Conservation (phyloP, 106 monocot genomes). For the Dendrobium officinale region DNA sequence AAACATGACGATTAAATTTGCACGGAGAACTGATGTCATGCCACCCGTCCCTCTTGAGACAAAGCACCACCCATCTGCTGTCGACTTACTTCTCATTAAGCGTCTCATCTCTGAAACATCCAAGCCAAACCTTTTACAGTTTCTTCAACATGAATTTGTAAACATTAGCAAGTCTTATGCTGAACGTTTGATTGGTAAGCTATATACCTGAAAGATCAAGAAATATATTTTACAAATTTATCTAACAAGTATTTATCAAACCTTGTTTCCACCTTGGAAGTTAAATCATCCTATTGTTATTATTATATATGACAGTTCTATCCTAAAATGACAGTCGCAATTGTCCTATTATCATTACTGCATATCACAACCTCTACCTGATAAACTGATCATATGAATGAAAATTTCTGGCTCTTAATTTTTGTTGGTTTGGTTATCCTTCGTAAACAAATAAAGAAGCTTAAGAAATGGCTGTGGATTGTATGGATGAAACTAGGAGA, state of each 20-base stretch:
- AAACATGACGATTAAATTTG: constrained; percentile 69
- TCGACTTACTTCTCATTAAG: constrained; percentile 95
- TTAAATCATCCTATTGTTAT: constrained; percentile 1
- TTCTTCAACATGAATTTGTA: constrained; percentile 97
- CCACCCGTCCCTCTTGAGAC: constrained; percentile 92
- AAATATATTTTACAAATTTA: not conserved
- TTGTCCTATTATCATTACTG: not conserved
- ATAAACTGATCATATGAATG: not conserved
- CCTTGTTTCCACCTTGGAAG: not conserved
- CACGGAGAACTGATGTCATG: constrained; percentile 93
- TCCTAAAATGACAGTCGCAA: not conserved
- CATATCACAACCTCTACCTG: not conserved
- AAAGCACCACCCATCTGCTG: constrained; percentile 97
- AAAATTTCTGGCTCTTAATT: not conserved
- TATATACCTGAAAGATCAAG: not conserved
- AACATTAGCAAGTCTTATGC: constrained; percentile 90
- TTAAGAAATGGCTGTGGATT: not conserved
- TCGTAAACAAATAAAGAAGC: not conserved
- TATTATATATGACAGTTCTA: not conserved
- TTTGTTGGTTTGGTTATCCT: not conserved
- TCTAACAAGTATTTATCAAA: not conserved
- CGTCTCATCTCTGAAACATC: constrained; percentile 84
- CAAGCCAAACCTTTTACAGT: constrained; percentile 83
- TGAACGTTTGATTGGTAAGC: constrained; percentile 87
- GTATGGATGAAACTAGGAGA: constrained; percentile 2